Conservation (phyloP, 345 rosid species). For the Lepidium didymum region DNA sequence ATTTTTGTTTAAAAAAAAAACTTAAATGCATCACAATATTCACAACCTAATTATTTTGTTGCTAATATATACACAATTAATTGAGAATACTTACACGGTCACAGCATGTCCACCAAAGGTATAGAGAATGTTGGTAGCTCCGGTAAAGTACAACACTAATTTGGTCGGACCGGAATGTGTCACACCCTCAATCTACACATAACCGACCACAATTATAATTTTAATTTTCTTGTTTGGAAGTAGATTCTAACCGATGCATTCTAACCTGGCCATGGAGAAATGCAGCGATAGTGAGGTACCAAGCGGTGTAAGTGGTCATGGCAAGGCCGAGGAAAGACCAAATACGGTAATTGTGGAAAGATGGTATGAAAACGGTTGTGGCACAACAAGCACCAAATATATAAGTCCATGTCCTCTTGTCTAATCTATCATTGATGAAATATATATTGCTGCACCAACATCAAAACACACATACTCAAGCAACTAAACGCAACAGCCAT, state of each 20-base stretch:
- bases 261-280: conserved; percentile 77
- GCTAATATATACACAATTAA: neutral
- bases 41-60: neutral
- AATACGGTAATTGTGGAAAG: conserved; percentile 90
- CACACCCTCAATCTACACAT: conserved; percentile 35
- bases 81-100: conserved; percentile 64
- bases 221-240: too few relatives aligned
- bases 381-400: conserved; percentile 99
- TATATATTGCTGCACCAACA: conserved; percentile 67
- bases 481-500: too few relatives aligned
- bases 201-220: too few relatives aligned
- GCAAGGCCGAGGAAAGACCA: conserved; percentile 97
- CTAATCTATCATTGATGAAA: conserved; percentile 82
- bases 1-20: neutral
- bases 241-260: too few relatives aligned
- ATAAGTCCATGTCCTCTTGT: conserved; percentile 98
- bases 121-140: conserved; percentile 96
- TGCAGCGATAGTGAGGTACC: conserved; percentile 83
- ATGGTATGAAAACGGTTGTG: conserved; percentile 78
- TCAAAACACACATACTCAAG: too few relatives aligned
- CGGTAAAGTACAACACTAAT: conserved; percentile 89
- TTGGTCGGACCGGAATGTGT: conserved; percentile 68
- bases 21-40: neutral
- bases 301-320: conserved; percentile 98
- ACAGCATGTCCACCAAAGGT: conserved; percentile 99